Conservation (phyloP, 2,329 filamentous ascomycete genomes). For the Fusarium falciforme region DNA sequence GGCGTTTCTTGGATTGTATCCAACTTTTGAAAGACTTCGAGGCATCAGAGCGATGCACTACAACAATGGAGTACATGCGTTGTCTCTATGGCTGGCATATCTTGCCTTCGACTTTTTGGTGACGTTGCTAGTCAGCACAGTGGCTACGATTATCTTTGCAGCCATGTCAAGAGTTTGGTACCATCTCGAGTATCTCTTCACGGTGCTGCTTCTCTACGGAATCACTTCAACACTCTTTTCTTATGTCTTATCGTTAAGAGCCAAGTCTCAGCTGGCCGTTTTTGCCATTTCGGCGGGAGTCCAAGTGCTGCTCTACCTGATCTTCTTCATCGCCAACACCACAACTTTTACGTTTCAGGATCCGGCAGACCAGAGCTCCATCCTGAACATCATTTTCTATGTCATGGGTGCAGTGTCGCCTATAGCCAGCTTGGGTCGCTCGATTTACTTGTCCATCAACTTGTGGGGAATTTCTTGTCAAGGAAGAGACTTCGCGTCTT, state of each 20-base stretch:
- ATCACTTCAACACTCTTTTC: background rate
- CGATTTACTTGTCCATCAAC: background rate
- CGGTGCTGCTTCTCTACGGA: background rate
- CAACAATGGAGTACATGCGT: conserved; percentile 7
- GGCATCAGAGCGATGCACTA: conserved; percentile 21
- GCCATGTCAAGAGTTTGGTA: conserved; percentile 2
- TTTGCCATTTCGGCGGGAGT: background rate
- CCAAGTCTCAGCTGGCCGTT: conserved; percentile 1
- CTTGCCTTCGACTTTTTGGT: conserved; percentile 7
- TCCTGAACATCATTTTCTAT: background rate
- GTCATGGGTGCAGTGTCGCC: background rate
- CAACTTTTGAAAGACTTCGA: conserved; percentile 7
- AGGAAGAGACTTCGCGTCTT: background rate
- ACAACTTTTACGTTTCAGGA: background rate
- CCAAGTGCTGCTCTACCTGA: background rate
- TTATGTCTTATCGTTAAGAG: background rate
- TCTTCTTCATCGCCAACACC: conserved; percentile 7
- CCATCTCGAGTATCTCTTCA: conserved; percentile 5
- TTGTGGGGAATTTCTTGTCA: background rate
- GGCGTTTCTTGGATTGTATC: conserved; percentile 8
- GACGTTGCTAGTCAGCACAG: background rate
- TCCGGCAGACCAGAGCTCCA: background rate
- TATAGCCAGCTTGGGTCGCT: background rate
- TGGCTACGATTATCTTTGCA: background rate
- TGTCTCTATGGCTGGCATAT: conserved; percentile 4